Conservation (phyloP, 345 rosid species). For the Eucalyptus guilfoylei region DNA sequence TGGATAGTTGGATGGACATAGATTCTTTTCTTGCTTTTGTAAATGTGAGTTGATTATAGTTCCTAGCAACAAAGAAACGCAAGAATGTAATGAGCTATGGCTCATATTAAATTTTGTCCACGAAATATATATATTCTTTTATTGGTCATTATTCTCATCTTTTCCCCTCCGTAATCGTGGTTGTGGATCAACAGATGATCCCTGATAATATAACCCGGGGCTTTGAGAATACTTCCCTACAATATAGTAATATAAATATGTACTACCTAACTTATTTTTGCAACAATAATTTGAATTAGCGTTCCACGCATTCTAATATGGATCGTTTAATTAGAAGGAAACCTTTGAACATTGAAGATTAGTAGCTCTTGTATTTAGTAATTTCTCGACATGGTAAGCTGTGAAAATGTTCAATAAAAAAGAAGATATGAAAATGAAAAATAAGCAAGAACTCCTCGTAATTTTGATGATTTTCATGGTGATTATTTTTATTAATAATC, state of each 20-base stretch:
- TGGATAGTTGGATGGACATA: not conserved
- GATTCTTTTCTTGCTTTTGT: not conserved
- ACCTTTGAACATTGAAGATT: not conserved
- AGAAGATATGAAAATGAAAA: not conserved
- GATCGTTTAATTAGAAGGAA: not conserved
- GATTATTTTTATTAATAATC: too few relatives aligned
- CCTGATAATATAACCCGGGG: not conserved
- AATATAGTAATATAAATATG: not conserved
- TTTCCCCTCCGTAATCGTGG: not conserved
- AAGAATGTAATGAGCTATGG: not conserved
- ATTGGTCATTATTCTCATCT: not conserved
- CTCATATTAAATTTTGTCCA: too few relatives aligned
- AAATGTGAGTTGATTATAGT: not conserved
- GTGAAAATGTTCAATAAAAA: not conserved
- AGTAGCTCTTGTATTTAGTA: not conserved
- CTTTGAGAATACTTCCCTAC: not conserved
- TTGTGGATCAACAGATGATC: not conserved
- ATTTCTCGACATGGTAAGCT: not conserved
- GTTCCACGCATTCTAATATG: not conserved
- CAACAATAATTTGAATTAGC: not conserved
- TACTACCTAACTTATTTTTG: not conserved
- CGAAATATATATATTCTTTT: not conserved
- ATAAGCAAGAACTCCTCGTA: not conserved
- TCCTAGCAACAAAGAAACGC: not conserved
- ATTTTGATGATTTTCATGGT: too few relatives aligned